Conservation (phyloP, 2,329 filamentous ascomycete species). For the Zymoseptoria pseudotritici region DNA sequence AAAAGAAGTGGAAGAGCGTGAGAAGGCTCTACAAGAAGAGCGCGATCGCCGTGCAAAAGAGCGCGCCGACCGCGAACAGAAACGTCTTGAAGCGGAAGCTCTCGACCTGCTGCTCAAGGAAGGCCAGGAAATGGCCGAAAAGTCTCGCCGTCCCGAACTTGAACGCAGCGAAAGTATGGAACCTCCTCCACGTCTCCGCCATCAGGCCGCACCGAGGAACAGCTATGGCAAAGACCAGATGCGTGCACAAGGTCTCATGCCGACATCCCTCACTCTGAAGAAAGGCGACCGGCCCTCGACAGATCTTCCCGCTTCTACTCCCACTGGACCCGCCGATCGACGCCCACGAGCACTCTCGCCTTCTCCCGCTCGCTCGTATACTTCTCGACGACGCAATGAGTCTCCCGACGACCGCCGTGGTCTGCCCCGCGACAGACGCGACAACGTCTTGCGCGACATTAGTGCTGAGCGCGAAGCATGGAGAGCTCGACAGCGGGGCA, state of each 20-base stretch:
- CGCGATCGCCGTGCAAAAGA: slow-evolving; percentile 35
- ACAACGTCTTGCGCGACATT: slow-evolving; percentile 25
- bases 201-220: slow-evolving; percentile 17
- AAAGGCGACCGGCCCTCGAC: slow-evolving; percentile 20
- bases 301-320: slow-evolving; percentile 9
- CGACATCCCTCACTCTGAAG: slow-evolving; percentile 26
- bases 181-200: slow-evolving; percentile 30
- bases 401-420: slow-evolving; percentile 20
- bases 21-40: slow-evolving; percentile 43
- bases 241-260: slow-evolving; percentile 26
- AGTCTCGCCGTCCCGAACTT: slow-evolving; percentile 44
- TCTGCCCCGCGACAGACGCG: slow-evolving; percentile 17
- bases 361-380: slow-evolving; percentile 20
- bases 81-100: slow-evolving; percentile 49
- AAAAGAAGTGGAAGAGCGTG: slow-evolving; percentile 44
- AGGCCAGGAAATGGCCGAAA: slow-evolving; percentile 48
- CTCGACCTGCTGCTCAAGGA: slow-evolving; percentile 48
- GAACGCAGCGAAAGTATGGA: slow-evolving; percentile 38
- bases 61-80: slow-evolving; percentile 40
- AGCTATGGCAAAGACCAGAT: slow-evolving; percentile 23
- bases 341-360: slow-evolving; percentile 21
- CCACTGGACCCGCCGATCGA: slow-evolving; percentile 12
- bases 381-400: slow-evolving; percentile 19
- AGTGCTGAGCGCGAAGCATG: slow-evolving; percentile 27
- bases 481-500: slow-evolving; percentile 23